Percentiles rank a stretch among this genome's conserved stretches.
Evolutionary conservation across 1,284 basidiomycete genomes (phyloP).

Genomic region (Ustilago esculenta): DNA sequence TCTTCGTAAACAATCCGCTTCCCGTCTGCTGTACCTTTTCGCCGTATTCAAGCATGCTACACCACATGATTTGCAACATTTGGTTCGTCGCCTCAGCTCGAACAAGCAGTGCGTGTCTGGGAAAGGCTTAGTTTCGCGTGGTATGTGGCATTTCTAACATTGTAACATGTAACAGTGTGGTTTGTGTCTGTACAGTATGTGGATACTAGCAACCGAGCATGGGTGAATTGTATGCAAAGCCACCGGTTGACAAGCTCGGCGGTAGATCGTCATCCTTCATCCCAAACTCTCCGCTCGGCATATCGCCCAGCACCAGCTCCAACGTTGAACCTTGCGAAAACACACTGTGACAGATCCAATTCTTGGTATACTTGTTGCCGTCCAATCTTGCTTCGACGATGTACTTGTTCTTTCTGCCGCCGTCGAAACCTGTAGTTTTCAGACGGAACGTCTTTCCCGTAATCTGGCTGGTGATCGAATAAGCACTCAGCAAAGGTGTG

Average conservation of each 20-base stretch:
- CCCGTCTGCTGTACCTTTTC: no score
- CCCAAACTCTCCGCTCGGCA: conserved; percentile 17
- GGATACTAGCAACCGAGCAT: conserved; percentile 21
- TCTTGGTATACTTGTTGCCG: conserved; percentile 29
- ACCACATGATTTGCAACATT: no score
- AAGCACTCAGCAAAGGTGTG: conserved; percentile 31
- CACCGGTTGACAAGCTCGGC: conserved; percentile 36
- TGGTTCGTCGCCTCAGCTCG: neutral
- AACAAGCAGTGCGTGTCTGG: neutral
- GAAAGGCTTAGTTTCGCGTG: no score
- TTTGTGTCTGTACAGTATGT: neutral
- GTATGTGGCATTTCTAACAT: no score
- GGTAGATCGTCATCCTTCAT: conserved; percentile 22
- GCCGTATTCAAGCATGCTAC: no score
- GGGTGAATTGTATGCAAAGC: conserved; percentile 17
- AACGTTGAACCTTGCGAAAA: conserved; percentile 23
- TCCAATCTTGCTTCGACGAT: conserved; percentile 27
- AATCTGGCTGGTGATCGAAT: conserved; percentile 9
- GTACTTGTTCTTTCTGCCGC: conserved; percentile 42
- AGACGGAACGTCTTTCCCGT: conserved; percentile 33
- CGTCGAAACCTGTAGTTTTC: conserved; percentile 25
- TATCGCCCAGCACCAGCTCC: conserved; percentile 22
- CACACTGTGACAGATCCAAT: conserved; percentile 38
- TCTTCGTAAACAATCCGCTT: no score
- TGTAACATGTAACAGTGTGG: no score